Evolutionary conservation across 768 basidiomycete genomes (phyloP), one percentile per base, ranked within the genome.

Genomic region (Pleurotus eryngii): DNA sequence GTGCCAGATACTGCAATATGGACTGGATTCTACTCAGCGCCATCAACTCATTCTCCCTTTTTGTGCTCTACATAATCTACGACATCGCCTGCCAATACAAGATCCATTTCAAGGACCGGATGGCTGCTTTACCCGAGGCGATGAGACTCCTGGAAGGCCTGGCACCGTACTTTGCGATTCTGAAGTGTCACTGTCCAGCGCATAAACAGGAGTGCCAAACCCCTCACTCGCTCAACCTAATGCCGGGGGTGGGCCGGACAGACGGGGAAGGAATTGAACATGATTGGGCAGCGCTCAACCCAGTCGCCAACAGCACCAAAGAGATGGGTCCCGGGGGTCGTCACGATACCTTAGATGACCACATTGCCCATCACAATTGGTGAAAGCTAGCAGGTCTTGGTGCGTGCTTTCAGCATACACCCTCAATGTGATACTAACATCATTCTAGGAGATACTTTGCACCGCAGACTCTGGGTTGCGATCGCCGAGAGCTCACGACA

Each of bases 311-410:
- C 14, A 17, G n/a, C 1, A 55, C 42, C 24, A 24, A 24, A 24
- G 24, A 24, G 24, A 24, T 24, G 24, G 24, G 24, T 24, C 24
- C 24, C 24, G 5, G 15, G 27, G 43, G 63, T 4, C 56, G 64
- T 0, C 42, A 60, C 0, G 71, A 73, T 30, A 66, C 67, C 0
- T 26, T 77, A 3, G 69, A 76, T 42, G 71, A 76, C 45, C 59
- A 63, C n/a, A 64, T 69, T 4, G 63, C 61, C 0, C 64, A 67
- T 40, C 55, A 53, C 18, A 70, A 76, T 42, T 71, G 66, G 64
- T 59, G 61, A 6, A 76, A 76, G 18, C 5, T 64, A 0, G 48
- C 59, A 7, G 45, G 24, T 0, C 20, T 75, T 0, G 66, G 74
- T 74, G 50, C 1, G 59, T 68, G 38, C 15, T 35, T 14, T 12